Evolutionary conservation across 352 stramenopile species (phyloP), one percentile per base, ranked within the genome.

Genomic region (Phytophthora citricola): DNA sequence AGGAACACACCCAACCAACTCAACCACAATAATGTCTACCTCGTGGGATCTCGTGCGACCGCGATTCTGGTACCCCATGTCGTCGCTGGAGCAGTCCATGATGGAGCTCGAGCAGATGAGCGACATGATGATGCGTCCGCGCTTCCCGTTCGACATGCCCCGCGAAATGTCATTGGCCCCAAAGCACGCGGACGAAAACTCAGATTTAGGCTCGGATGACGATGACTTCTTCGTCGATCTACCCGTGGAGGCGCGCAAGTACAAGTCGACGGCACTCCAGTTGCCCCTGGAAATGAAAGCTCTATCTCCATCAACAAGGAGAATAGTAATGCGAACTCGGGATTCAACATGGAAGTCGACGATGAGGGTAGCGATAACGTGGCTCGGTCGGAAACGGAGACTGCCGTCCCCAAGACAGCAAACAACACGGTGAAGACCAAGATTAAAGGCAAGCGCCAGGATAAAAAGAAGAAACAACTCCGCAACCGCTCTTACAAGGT

Each of bases 11-110:
- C 29, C 38, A 48, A 55, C 10, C 17, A 32, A 43, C 9, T 43
- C 15, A 20, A 3, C 12, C 45, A 62, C 26, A 57, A 71, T 32
- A 39, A 84, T 83, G 69, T 86, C 83, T 36, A 76, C 53, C 61
- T 66, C 66, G 39, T 90, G 81, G 75, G 77, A 90, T 62, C 63
- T 82, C 59, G 75, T 89, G 9, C 75, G 57, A 61, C 78, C 76
- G 44, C 72, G 66, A 56, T 73, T 77, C 46, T 90, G 81, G 81
- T 73, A 89, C 60, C 75, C 79, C 31, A 81, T 87, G 75, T 78
- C 75, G 17, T 77, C 79, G 26, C 64, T 87, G 43, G 75, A 89
- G 66, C 78, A 84, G 57, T 82, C 78, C 49, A 75, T 86, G 66
- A 75, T 82, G 63, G 76, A 81, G 22, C 47, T 78, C 40, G 74